Base-by-base conservation (phyloP, 2,329 filamentous ascomycete genomes). In the Cyanodermella asteris region DNA sequence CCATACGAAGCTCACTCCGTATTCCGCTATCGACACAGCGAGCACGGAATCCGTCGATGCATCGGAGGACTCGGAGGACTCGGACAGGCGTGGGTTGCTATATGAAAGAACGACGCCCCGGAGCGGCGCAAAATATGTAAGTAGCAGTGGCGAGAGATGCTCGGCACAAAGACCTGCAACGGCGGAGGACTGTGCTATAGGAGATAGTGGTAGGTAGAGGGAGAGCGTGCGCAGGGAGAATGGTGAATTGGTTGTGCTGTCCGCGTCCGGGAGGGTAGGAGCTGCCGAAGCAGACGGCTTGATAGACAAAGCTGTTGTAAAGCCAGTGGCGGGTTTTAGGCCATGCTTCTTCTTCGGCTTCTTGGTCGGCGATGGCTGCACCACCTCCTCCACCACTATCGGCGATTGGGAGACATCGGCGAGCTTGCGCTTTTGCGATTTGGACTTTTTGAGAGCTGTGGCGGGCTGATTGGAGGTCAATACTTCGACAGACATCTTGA, bases 1-100 rank as follows among this genome's bases (percentile, higher is more conserved):
- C 72, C 84, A 94, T 23, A 77, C 66, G 42, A 76, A 93, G 13
- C 72, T 72, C 13, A 80, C 77, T 6, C 75, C 78, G 42, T 82
- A 90, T 49, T 94, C 87, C 49, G 77, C 70, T 20, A 76, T 46
- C 3, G 50, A 45, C 18, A 38, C 38, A n/a, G 34, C 28, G 13
- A 33, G 28, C 6, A 34, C 28, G 8, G 25, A 27, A 13, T 25
- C 25, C 14, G 18, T 31, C 20, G 5, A 9, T 11, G 13, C 13
- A 11, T 12, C 9, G 18, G n/a, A 6, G 18, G 12, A 27, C 26
- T 35, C 28, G 42, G 46, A 18, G 36, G 39, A 13, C 18, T 37
- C 29, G 22, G 46, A 51, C 3, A 56, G 29, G 23, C 46, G 37
- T 1, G 52, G 43, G 33, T 55, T 46, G 21, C 45, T 52, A 35